phyloP scores from a whole-genome alignment of 2,329 filamentous ascomycete species.

The Ophiostoma sp. region DNA sequence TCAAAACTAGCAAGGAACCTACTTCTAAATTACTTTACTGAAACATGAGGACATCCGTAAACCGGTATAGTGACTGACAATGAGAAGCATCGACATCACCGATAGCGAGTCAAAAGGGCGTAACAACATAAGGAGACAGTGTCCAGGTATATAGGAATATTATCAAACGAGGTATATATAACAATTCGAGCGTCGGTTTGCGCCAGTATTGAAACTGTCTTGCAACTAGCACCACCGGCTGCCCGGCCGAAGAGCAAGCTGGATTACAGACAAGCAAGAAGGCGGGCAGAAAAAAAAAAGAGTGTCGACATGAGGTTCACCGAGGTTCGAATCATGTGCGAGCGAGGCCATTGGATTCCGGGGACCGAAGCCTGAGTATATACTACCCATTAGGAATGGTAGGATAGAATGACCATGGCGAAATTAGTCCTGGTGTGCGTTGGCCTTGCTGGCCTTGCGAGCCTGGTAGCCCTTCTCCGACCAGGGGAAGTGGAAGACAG shows the following conservation, averaged over 20 bases:
- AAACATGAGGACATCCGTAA: no score
- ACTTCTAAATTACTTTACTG: no score
- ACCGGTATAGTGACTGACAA: no score
- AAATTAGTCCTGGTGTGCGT: constrained; percentile 21
- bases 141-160: neutral
- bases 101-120: no score
- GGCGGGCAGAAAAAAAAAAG: neutral
- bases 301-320: neutral
- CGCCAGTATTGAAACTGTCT: neutral
- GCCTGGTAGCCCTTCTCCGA: constrained; percentile 65
- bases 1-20: no score
- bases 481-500: constrained; percentile 94
- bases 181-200: neutral
- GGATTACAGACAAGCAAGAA: neutral
- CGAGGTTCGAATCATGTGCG: neutral
- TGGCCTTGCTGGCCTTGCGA: constrained; percentile 37
- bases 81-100: no score
- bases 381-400: neutral
- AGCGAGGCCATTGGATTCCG: neutral
- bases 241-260: neutral
- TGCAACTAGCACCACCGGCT: neutral
- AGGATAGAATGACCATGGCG: neutral
- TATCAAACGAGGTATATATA: neutral
- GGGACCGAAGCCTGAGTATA: neutral
- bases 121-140: neutral